Conservation (phyloP, 305 asterid species). For the Solanum aculeatissimum region DNA sequence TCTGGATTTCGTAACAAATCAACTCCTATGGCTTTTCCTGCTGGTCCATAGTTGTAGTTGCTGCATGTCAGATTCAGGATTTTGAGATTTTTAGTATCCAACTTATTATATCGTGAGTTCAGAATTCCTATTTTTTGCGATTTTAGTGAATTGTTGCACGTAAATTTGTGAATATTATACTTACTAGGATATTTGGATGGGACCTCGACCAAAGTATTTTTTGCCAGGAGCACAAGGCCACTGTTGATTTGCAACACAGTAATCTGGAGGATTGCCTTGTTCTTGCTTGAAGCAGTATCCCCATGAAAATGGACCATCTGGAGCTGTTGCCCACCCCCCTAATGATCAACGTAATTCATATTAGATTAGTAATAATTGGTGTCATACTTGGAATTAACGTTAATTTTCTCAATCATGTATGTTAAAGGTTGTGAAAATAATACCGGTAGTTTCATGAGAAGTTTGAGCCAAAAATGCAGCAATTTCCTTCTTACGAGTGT, state of each 20-base stretch:
- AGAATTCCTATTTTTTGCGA: neutral
- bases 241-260: neutral
- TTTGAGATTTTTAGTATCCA: too few relatives aligned
- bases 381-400: neutral
- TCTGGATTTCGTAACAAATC: constrained; percentile 8
- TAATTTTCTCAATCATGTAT: neutral
- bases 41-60: constrained; percentile 13
- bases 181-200: constrained; percentile 13
- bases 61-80: neutral
- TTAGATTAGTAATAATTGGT: neutral
- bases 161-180: neutral
- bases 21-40: neutral
- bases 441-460: constrained; percentile 16
- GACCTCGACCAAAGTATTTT: constrained; percentile 9
- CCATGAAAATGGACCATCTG: constrained; percentile 14
- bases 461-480: constrained; percentile 18
- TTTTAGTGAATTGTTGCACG: too few relatives aligned
- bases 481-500: constrained; percentile 3
- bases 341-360: neutral
- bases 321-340: constrained; percentile 11
- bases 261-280: neutral
- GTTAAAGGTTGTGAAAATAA: too few relatives aligned
- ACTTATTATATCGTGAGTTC: too few relatives aligned
- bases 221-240: constrained; percentile 15
- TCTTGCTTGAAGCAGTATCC: constrained; percentile 9